Base-by-base conservation (phyloP, 352 stramenopile species). In the Globisporangium nodosum region DNA sequence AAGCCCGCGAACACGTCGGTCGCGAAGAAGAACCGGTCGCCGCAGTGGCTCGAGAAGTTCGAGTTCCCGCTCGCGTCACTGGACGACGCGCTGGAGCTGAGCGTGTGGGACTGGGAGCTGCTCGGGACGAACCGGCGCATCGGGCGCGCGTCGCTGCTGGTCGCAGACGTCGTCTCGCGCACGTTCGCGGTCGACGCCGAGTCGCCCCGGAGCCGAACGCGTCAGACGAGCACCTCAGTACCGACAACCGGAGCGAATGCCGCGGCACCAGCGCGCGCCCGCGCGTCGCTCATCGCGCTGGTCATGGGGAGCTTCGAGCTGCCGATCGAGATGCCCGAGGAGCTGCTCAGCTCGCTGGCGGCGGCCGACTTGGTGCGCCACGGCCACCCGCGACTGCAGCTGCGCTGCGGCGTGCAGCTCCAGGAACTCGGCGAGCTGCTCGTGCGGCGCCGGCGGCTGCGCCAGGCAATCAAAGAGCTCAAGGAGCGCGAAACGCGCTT, bases 281-380 rank as follows among this genome's bases (percentile, higher is more conserved):
- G 21, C 30, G 27, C 52, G 21, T 50, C 45, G 13, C 33, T 49
- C 21, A 43, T 59, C 4, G 45, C 55, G 43, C 59, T 59, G 16
- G 52, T 69, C 30, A 81, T 92, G 78, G 83, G 74, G 13, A 79
- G 64, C 56, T 88, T 87, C 53, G 75, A 90, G 45, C 40, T 86
- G 46, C 64, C 70, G n/a, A 71, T 92, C 39, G 78, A 92, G 40
- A 65, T 90, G n/a, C 65, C 73, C 0, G 75, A 79, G 49, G 64
- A 65, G 18, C 54, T 88, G 40, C 61, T 80, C 15, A 60, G 58
- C 33, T 62, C 66, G n/a, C 71, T 81, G 59, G 20, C 37, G 16
- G 68, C 73, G 40, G 42, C 59, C 0, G 74, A 85, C 35, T 52
- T 88, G 12, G 55, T 65, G 9, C 73, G 69, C n/a, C 64, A 81